These are phyloP conservation scores for Chlorella sp. DNA, from an alignment of 139 green algal genomes.

Conservation along the genomic window DNA sequence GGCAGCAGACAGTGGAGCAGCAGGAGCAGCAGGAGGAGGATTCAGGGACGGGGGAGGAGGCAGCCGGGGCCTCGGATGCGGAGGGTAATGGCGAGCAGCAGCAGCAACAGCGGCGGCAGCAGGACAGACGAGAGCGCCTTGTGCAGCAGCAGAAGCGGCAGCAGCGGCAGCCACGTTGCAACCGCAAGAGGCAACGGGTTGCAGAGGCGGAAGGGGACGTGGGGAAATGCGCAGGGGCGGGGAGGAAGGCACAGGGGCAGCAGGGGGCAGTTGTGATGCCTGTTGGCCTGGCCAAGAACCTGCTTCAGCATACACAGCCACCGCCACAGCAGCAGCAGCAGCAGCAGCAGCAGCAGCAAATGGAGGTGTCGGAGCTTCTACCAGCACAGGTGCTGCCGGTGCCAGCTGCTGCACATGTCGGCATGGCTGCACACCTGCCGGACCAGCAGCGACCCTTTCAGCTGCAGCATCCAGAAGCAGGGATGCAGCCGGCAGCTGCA, in stretches of 20 bases:
- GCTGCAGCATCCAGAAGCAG: too few species aligned
- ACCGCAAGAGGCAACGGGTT: too few species aligned
- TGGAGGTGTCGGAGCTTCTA: background rate
- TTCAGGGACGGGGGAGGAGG: background rate
- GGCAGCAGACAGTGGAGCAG: background rate
- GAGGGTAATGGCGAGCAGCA: background rate
- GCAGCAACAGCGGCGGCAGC: background rate
- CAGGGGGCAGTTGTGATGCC: too few species aligned
- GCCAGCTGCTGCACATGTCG: too few species aligned
- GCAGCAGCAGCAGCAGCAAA: background rate
- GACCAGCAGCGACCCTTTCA: background rate
- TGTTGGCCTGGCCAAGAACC: too few species aligned
- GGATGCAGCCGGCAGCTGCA: too few species aligned
- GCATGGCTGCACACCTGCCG: background rate
- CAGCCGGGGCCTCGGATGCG: background rate
- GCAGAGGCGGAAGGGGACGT: too few species aligned
- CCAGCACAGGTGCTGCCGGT: background rate
- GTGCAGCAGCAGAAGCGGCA: background rate
- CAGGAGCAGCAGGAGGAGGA: background rate
- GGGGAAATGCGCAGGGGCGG: too few species aligned
- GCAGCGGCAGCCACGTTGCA: background rate
- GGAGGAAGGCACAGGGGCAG: too few species aligned
- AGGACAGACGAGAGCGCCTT: too few species aligned
- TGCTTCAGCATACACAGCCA: background rate
- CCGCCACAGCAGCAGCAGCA: background rate